Evolutionary conservation across 2,329 filamentous ascomycete genomes (phyloP).

Genomic region (Golovinomyces cichoracearum): DNA sequence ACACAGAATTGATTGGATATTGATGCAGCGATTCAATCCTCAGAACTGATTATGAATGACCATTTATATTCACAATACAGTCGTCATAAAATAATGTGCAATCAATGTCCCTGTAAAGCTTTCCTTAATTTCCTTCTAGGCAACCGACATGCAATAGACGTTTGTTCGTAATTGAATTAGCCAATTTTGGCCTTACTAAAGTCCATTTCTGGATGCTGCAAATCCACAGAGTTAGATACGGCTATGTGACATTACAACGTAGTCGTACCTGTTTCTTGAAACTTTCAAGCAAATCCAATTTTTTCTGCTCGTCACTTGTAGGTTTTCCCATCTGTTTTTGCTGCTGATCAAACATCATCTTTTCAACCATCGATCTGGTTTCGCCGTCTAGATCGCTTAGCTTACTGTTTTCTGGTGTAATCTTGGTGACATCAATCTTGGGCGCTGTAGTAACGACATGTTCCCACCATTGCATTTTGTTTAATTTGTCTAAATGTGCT

Average conservation of each 20-base stretch:
- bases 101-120: too few species aligned
- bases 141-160: not conserved
- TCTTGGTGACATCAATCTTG: conserved; percentile 85
- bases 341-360: conserved; percentile 99
- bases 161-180: conserved; percentile 14
- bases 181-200: conserved; percentile 44
- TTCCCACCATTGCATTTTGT: conserved; percentile 97
- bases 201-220: conserved; percentile 37
- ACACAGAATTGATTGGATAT: too few species aligned
- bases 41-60: too few species aligned
- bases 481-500: conserved; percentile 79
- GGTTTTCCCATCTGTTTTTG: conserved; percentile 84
- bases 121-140: not conserved
- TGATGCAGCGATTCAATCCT: too few species aligned
- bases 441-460: conserved; percentile 71
- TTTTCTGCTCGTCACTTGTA: conserved; percentile 84
- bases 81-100: too few species aligned
- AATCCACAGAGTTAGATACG: not conserved
- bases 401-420: conserved; percentile 76
- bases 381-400: conserved; percentile 81
- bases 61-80: too few species aligned
- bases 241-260: not conserved
- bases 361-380: conserved; percentile 93
- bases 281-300: conserved; percentile 73
- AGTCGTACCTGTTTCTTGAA: conserved; percentile 35